Conservation (phyloP, 805 yeast species). For the Zygosaccharomyces gambellarensis region DNA sequence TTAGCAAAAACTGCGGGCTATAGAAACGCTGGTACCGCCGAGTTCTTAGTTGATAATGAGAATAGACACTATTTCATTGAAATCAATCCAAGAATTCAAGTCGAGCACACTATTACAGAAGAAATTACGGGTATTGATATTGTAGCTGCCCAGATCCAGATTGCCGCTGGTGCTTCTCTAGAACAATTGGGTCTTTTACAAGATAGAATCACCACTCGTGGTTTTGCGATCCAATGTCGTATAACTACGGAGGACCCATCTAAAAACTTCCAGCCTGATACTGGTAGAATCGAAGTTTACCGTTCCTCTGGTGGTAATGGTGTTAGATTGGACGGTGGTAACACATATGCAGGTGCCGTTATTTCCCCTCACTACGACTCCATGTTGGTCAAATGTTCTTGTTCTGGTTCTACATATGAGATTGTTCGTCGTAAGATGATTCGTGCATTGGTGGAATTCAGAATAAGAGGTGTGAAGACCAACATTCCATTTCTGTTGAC, state of each 20-base stretch:
- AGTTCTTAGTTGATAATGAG: constrained; percentile 87
- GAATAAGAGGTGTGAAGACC: constrained; percentile 98
- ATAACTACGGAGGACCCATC: constrained; percentile 98
- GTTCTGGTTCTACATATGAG: constrained; percentile 96
- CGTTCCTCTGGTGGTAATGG: constrained; percentile 99
- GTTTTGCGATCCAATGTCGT: constrained; percentile 98
- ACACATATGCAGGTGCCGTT: constrained; percentile 94
- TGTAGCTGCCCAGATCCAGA: constrained; percentile 97
- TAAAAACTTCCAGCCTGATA: constrained; percentile 96
- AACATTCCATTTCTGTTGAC: constrained; percentile 95
- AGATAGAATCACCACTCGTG: constrained; percentile 91
- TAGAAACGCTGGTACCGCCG: constrained; percentile 98
- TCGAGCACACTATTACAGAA: constrained; percentile 97
- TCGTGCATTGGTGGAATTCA: constrained; percentile 92
- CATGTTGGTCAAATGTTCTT: constrained; percentile 94
- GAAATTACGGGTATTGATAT: constrained; percentile 97
- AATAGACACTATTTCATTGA: constrained; percentile 96
- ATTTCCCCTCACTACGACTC: constrained; percentile 97
- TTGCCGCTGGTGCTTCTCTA: constrained; percentile 96
- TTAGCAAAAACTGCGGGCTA: constrained; percentile 85
- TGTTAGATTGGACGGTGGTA: constrained; percentile 97
- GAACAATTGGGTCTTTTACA: constrained; percentile 88
- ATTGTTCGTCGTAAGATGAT: constrained; percentile 97
- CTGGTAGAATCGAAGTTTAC: constrained; percentile 96
- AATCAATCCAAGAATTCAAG: constrained; percentile 97